A percentile compares a stretch with the other conserved stretches of the same genome.
These are phyloP conservation scores for Diplocarpon rosae DNA, from an alignment of 2,329 filamentous ascomycete species.

Conservation along the genomic window DNA sequence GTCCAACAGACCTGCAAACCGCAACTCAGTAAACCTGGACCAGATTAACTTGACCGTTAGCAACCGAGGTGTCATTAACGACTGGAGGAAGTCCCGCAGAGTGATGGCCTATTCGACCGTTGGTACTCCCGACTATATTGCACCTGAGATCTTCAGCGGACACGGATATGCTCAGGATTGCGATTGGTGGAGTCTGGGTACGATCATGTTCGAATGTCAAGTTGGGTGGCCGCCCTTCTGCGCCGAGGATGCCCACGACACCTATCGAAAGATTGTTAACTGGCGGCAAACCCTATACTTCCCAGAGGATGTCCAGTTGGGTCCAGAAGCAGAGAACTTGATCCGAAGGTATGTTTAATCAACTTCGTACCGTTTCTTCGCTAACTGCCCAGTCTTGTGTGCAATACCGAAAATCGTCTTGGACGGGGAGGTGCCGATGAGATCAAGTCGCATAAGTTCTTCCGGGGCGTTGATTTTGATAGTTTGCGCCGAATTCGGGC, in stretches of 20 bases:
- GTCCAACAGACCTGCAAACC: constrained; percentile 61
- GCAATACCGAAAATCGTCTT: constrained; percentile 84
- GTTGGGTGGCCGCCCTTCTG: constrained; percentile 99
- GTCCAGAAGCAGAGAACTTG: constrained; percentile 79
- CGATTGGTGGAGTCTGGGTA: constrained; percentile 98
- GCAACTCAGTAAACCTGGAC: constrained; percentile 90
- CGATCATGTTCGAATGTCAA: constrained; percentile 99
- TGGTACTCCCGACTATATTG: constrained; percentile 96
- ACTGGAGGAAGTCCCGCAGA: constrained; percentile 91
- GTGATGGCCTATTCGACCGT: constrained; percentile 98
- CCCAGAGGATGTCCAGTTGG: constrained; percentile 85
- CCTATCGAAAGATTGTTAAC: constrained; percentile 98
- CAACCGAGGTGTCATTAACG: constrained; percentile 96
- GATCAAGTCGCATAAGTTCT: constrained; percentile 91
- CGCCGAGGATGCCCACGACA: constrained; percentile 93
- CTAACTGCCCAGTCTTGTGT: constrained; percentile 61
- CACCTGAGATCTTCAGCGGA: constrained; percentile 93
- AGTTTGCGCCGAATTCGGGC: constrained; percentile 85
- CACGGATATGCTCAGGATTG: constrained; percentile 94
- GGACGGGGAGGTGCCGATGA: constrained; percentile 79
- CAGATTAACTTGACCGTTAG: constrained; percentile 97
- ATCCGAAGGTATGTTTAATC: constrained; percentile 63
- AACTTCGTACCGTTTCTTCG: constrained; percentile 1
- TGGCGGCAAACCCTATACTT: constrained; percentile 95
- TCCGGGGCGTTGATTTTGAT: constrained; percentile 93